These are phyloP conservation scores for Pholiota molesta DNA, from an alignment of 768 basidiomycete species.

Conservation along the genomic window DNA sequence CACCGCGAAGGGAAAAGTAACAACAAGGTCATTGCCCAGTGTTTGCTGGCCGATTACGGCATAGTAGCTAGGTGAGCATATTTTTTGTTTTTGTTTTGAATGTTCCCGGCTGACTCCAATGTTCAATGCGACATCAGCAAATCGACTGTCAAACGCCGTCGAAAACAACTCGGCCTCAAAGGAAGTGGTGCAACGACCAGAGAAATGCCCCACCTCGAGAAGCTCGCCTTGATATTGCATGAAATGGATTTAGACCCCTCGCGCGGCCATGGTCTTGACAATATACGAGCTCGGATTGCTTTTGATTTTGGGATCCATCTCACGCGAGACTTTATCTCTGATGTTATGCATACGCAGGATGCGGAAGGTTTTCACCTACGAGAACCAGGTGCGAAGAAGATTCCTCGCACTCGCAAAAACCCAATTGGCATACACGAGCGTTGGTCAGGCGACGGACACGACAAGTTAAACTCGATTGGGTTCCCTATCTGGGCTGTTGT, in stretches of 20 bases:
- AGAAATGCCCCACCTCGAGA: constrained; percentile 15
- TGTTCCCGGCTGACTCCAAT: no score
- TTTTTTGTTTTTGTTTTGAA: no score
- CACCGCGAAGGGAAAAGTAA: not conserved
- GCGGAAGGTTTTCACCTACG: constrained; percentile 29
- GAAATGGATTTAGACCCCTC: constrained; percentile 25
- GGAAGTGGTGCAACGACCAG: constrained; percentile 21
- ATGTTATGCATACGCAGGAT: constrained; percentile 33
- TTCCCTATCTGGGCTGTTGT: constrained; percentile 40
- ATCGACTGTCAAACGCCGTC: constrained; percentile 22
- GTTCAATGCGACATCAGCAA: constrained; percentile 7
- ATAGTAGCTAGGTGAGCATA: not conserved
- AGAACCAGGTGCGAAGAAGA: constrained; percentile 32
- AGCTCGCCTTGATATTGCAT: constrained; percentile 24
- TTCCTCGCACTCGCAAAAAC: constrained; percentile 25
- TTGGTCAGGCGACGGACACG: constrained; percentile 42
- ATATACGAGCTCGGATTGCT: constrained; percentile 23
- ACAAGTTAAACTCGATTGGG: constrained; percentile 41
- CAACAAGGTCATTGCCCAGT: not conserved
- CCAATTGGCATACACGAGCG: constrained; percentile 37
- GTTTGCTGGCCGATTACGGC: not conserved
- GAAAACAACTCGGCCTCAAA: constrained; percentile 16
- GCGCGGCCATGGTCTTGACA: constrained; percentile 18
- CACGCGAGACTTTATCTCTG: constrained; percentile 14
- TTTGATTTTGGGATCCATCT: constrained; percentile 20